Base-by-base conservation (phyloP, 208 protist species). In the Leishmania gerbilli region DNA sequence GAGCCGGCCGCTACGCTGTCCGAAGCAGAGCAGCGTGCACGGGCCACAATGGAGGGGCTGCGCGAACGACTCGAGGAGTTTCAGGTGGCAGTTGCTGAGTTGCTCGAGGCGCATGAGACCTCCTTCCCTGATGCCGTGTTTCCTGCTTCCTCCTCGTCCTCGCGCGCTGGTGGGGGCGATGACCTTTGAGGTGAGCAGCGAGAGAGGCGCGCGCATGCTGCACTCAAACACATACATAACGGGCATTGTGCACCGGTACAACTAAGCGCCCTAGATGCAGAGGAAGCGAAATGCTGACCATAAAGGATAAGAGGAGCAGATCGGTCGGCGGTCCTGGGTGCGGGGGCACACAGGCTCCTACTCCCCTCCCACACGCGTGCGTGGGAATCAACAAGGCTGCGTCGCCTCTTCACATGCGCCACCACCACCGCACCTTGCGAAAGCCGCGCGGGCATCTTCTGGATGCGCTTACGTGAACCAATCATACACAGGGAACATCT, bases 91-190 rank as follows among this genome's bases (percentile, higher is more conserved):
- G 95, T 96, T 69, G 89, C 95, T 0, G 92, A 96, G 68, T 74
- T 97, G 68, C 84, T 97, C 19, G 93, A 96, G 49, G 81, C 81
- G 42, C 91, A 97, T 71, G 95, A 97, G 76, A 78, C 86, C 51
- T 92, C 83, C 79, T 97, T 97, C 81, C 79, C 87, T 27, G 79
- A 71, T 7, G 34, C 49, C 9, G 40, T 21, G 24, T 13, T 19
- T 45, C 31, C 45, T 74, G 15, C 40, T 34, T 51, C 72, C 56
- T 34, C 37, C 19, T n/a, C 45, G 45, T 49, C n/a, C 8, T 47
- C 7, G 53, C 34, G 53, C 24, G 24, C 2, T 34, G 37, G 40
- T 31, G 34, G 21, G 8, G 37, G 40, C 1, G 74, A 21, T 40
- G 74, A 45, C 9, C 8, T 27, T 47, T 55, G 53, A 42, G 34